phyloP scores from a whole-genome alignment of 257 asterid species.

The Parsonsia alboflavescens region DNA sequence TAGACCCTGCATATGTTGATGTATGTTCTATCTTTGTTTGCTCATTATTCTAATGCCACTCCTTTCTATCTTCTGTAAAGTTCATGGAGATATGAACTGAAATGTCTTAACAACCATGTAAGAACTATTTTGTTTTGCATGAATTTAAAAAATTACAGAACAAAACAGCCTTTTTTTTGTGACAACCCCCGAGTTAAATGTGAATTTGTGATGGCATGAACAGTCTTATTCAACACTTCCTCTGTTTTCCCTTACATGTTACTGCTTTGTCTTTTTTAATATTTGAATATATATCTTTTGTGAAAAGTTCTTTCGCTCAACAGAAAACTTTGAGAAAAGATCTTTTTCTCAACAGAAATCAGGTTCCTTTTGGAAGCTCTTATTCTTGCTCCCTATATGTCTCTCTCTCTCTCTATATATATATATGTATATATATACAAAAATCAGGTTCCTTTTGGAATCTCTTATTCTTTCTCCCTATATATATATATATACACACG shows the following conservation, averaged over 20 bases:
- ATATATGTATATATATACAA: too few relatives aligned
- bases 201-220: background rate
- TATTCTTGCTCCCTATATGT: background rate
- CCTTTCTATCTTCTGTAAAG: background rate
- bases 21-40: constrained; percentile 39
- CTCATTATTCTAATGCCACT: background rate
- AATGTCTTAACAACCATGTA: background rate
- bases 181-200: background rate
- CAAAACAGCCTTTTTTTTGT: background rate
- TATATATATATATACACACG: too few relatives aligned
- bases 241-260: background rate
- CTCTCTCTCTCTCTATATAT: too few relatives aligned
- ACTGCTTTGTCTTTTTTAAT: background rate
- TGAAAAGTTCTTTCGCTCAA: background rate
- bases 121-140: background rate
- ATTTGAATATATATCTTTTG: background rate
- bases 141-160: background rate
- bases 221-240: background rate
- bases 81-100: background rate
- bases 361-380: background rate
- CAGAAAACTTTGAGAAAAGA: background rate
- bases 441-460: background rate
- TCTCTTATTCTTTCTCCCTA: background rate
- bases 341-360: background rate
- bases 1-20: constrained; percentile 68